Conservation (phyloP, 352 stramenopile genomes). For the Pythium rishiriense region DNA sequence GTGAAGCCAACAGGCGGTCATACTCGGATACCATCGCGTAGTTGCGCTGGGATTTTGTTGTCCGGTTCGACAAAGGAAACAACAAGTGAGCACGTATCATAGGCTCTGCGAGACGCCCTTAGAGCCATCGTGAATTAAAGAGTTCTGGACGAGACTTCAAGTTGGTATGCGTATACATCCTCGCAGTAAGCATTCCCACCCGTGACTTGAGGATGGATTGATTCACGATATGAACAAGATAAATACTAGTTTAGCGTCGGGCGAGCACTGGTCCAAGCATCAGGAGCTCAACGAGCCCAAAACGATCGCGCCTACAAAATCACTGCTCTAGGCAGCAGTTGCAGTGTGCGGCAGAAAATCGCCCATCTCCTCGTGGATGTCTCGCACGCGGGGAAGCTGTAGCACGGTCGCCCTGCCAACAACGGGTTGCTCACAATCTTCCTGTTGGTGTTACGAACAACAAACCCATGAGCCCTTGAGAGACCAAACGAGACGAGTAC, state of each 20-base stretch:
- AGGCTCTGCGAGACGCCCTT: no score
- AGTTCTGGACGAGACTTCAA: neutral
- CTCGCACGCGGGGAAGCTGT: neutral
- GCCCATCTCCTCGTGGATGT: slow-evolving; percentile 12
- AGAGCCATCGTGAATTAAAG: no score
- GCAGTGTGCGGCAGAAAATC: slow-evolving; percentile 22
- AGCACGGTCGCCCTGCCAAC: neutral
- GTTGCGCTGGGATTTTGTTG: no score
- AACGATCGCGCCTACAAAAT: no score
- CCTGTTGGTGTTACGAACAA: slow-evolving; percentile 12
- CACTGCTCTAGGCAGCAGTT: slow-evolving; percentile 10
- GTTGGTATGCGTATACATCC: neutral
- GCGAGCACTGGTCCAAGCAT: no score
- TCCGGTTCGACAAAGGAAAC: neutral
- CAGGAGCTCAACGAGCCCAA: no score
- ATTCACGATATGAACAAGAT: neutral
- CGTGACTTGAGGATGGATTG: neutral
- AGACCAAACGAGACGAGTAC: no score
- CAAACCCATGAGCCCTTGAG: neutral
- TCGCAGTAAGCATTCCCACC: neutral
- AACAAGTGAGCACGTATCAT: neutral
- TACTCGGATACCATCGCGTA: neutral
- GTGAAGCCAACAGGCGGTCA: neutral
- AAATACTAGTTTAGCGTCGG: neutral
- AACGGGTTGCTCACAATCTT: slow-evolving; percentile 11